These are phyloP conservation scores for Hyphopichia buzzinii DNA, from an alignment of 1,139 yeast genomes.

Conservation along the genomic window DNA sequence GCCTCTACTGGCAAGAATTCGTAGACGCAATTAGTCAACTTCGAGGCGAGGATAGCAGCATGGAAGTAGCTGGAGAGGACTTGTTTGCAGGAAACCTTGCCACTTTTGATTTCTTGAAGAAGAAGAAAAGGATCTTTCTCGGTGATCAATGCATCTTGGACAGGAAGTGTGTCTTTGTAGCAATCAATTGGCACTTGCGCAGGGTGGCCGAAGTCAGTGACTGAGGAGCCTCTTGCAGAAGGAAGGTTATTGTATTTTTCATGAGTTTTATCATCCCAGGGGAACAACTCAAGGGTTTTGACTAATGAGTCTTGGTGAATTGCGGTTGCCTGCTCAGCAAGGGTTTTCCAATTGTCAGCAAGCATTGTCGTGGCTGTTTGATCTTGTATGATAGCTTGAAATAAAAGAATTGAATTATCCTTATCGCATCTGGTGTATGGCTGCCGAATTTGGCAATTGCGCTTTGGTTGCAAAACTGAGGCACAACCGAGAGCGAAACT, in stretches of 20 bases:
- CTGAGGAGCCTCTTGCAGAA: slow-evolving; percentile 17
- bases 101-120: slow-evolving; percentile 10
- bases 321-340: slow-evolving; percentile 14
- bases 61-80: slow-evolving; percentile 29
- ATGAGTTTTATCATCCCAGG: slow-evolving; percentile 15
- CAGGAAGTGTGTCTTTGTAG: slow-evolving; percentile 13
- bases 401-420: no score
- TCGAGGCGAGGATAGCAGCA: slow-evolving; percentile 20
- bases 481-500: no score
- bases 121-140: slow-evolving; percentile 16
- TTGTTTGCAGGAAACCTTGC: slow-evolving; percentile 19
- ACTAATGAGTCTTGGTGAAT: slow-evolving; percentile 14
- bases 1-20: slow-evolving; percentile 20
- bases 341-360: slow-evolving; percentile 16
- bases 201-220: slow-evolving; percentile 21
- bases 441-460: no score
- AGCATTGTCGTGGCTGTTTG: no score
- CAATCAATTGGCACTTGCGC: slow-evolving; percentile 17
- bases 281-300: slow-evolving; percentile 18
- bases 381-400: no score
- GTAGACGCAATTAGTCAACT: slow-evolving; percentile 20
- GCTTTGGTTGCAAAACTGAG: no score
- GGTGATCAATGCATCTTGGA: slow-evolving; percentile 12
- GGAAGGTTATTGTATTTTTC: slow-evolving; percentile 14
- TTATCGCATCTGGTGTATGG: no score